Evolutionary conservation across 108 stramenopile genomes (phyloP).

Genomic region (Cylindrotheca closterium): DNA sequence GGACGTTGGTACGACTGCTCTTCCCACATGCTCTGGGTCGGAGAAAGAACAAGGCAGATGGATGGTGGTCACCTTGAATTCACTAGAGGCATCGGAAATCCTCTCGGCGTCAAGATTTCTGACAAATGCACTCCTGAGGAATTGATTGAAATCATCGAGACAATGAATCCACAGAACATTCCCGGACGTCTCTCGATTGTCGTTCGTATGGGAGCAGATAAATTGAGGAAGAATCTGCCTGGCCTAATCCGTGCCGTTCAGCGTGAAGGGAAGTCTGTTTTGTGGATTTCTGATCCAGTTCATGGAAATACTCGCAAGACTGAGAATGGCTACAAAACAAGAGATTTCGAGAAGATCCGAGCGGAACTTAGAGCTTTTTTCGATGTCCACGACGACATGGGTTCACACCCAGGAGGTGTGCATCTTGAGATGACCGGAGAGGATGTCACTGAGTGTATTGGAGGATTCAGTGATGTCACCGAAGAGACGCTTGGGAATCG

Average conservation of each 20-base stretch:
- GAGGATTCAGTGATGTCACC: constrained; percentile 87
- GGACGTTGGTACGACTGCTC: constrained; percentile 97
- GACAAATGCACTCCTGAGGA: constrained; percentile 96
- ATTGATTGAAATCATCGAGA: constrained; percentile 88
- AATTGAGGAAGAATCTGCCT: constrained; percentile 93
- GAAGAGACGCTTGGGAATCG: constrained; percentile 75
- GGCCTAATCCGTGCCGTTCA: constrained; percentile 96
- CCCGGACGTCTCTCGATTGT: constrained; percentile 96
- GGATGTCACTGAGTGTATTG: constrained; percentile 98
- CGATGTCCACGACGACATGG: constrained; percentile 98
- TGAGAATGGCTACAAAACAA: constrained; percentile 93
- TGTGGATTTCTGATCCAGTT: constrained; percentile 97
- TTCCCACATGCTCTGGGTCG: constrained; percentile 99
- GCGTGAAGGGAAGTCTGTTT: constrained; percentile 90
- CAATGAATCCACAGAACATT: constrained; percentile 94
- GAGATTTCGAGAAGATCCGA: constrained; percentile 92
- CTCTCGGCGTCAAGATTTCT: constrained; percentile 95
- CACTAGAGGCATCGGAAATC: constrained; percentile 95
- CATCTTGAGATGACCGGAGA: constrained; percentile 98
- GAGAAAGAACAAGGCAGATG: constrained; percentile 97
- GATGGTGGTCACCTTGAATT: constrained; percentile 99
- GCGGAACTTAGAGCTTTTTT: constrained; percentile 97
- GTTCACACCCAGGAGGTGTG: constrained; percentile 96
- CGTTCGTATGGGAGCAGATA: constrained; percentile 97
- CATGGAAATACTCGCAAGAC: constrained; percentile 99